phyloP scores from a whole-genome alignment of 306 rosid genomes.

The Rubus idaeus region DNA sequence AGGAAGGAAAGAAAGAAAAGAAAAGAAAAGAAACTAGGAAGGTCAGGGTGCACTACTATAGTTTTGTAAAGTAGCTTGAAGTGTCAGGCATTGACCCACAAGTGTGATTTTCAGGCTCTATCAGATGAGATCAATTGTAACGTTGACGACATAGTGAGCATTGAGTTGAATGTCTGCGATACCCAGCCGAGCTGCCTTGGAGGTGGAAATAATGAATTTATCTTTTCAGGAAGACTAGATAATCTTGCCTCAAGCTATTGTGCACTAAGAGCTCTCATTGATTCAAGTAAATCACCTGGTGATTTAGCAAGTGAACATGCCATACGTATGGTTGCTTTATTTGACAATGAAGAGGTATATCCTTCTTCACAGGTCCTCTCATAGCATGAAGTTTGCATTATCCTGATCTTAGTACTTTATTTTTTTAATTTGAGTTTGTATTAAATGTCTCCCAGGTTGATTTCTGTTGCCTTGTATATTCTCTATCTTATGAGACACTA shows the following conservation, averaged over 20 bases:
- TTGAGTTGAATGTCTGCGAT: slow-evolving; percentile 91
- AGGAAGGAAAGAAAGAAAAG: background rate
- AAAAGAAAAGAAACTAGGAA: background rate
- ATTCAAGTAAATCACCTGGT: slow-evolving; percentile 60
- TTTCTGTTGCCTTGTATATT: background rate
- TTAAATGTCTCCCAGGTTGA: background rate
- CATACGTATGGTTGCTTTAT: slow-evolving; percentile 93
- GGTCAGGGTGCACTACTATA: background rate
- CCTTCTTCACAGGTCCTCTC: slow-evolving; percentile 16
- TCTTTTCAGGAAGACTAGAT: slow-evolving; percentile 96
- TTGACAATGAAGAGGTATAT: slow-evolving; percentile 97
- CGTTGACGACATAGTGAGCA: slow-evolving; percentile 63
- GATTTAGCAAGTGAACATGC: slow-evolving; percentile 66
- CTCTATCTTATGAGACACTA: background rate
- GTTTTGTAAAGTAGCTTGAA: slow-evolving; percentile 5
- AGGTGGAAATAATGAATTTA: slow-evolving; percentile 88
- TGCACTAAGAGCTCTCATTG: slow-evolving; percentile 85
- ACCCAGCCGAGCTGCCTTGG: slow-evolving; percentile 99
- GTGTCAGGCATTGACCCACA: slow-evolving; percentile 10
- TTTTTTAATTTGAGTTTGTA: background rate
- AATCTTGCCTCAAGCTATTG: slow-evolving; percentile 96
- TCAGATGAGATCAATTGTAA: slow-evolving; percentile 78
- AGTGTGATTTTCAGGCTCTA: slow-evolving; percentile 53
- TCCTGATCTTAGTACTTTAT: background rate
- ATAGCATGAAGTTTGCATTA: slow-evolving; percentile 4